phyloP scores from a whole-genome alignment of 2,329 filamentous ascomycete species.

The Zarea fungicola region DNA sequence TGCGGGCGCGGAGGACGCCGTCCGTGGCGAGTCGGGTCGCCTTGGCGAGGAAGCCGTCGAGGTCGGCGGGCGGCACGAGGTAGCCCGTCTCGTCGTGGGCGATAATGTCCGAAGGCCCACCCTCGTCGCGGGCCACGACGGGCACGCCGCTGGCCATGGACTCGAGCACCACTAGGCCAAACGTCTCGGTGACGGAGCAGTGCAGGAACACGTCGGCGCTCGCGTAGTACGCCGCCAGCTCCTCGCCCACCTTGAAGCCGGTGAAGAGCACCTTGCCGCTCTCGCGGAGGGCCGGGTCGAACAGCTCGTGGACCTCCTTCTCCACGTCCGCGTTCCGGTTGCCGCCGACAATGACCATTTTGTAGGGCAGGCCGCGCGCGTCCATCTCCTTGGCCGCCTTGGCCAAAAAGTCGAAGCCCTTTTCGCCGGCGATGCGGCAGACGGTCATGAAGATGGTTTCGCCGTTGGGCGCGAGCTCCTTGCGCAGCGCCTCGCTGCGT shows the following conservation, averaged over 20 bases:
- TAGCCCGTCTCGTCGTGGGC: constrained; percentile 55
- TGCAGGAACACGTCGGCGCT: constrained; percentile 66
- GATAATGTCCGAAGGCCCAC: constrained; percentile 64
- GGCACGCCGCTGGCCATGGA: constrained; percentile 67
- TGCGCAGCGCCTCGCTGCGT: constrained; percentile 47
- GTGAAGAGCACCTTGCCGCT: constrained; percentile 58
- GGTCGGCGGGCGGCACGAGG: constrained; percentile 53
- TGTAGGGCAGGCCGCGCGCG: constrained; percentile 52
- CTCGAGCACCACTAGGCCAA: constrained; percentile 65
- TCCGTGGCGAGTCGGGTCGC: constrained; percentile 47
- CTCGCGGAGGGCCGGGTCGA: constrained; percentile 39
- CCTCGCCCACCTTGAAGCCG: constrained; percentile 56
- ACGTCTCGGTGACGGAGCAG: constrained; percentile 67
- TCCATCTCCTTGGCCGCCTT: constrained; percentile 50
- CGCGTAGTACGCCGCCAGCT: constrained; percentile 61
- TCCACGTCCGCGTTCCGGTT: constrained; percentile 61
- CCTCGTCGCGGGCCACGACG: constrained; percentile 63
- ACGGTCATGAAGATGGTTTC: constrained; percentile 63
- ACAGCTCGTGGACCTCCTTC: constrained; percentile 55
- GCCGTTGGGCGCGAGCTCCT: constrained; percentile 52
- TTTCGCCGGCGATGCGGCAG: constrained; percentile 63
- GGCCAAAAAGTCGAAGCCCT: constrained; percentile 64
- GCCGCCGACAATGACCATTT: constrained; percentile 61
- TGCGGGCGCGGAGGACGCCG: constrained; percentile 33
- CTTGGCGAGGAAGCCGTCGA: constrained; percentile 52